phyloP scores from a whole-genome alignment of 305 asterid species.

The Fraxinus greggii region DNA sequence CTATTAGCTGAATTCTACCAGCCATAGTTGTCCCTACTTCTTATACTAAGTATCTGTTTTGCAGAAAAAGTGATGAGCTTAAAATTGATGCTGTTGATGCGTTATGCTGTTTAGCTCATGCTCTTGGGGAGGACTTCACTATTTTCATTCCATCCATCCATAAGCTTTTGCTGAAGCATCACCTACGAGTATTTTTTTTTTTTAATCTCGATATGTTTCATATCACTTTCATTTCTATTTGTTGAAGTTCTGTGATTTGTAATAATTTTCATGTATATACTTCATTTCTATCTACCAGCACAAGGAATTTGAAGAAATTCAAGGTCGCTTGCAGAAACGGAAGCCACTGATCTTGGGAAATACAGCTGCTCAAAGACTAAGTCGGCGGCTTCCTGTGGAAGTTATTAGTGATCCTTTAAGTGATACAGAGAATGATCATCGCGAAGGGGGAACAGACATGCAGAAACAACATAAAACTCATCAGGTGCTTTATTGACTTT shows the following conservation, averaged over 20 bases:
- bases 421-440: slow-evolving; percentile 65
- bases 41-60: slow-evolving; percentile 22
- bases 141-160: slow-evolving; percentile 88
- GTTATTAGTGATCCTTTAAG: slow-evolving; percentile 92
- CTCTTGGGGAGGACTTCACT: slow-evolving; percentile 96
- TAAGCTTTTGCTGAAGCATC: slow-evolving; percentile 85
- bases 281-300: slow-evolving; percentile 51
- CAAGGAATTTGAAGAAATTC: slow-evolving; percentile 88
- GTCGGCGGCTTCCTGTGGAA: slow-evolving; percentile 65
- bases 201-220: slow-evolving; percentile 3
- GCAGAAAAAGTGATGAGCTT: slow-evolving; percentile 89
- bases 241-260: not conserved
- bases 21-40: slow-evolving; percentile 6
- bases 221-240: slow-evolving; percentile 3
- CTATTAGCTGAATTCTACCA: not conserved
- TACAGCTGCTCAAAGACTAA: slow-evolving; percentile 62
- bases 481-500: slow-evolving; percentile 47
- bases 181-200: slow-evolving; percentile 52
- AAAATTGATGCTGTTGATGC: slow-evolving; percentile 94
- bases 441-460: slow-evolving; percentile 60
- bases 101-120: slow-evolving; percentile 90
- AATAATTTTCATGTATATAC: not conserved
- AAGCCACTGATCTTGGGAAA: slow-evolving; percentile 71
- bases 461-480: slow-evolving; percentile 60
- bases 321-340: slow-evolving; percentile 63